These are phyloP conservation scores for Castanospermum australe DNA, from an alignment of 306 rosid genomes.

Conservation along the genomic window DNA sequence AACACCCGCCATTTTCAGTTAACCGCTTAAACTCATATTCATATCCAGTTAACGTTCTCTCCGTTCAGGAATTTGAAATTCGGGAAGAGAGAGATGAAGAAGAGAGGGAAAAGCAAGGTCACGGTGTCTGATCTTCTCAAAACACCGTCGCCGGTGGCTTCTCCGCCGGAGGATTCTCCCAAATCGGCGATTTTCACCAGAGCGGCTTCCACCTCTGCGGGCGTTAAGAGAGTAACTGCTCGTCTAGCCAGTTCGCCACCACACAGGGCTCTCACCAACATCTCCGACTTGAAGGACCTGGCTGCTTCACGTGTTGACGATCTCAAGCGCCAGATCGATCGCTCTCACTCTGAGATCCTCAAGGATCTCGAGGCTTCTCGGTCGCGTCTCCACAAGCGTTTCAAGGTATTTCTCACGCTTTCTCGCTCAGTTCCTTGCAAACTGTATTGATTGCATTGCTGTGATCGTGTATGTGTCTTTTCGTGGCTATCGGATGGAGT, in stretches of 20 bases:
- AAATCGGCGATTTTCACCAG: conserved; percentile 53
- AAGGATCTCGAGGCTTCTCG: conserved; percentile 74
- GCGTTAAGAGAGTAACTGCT: conserved; percentile 34
- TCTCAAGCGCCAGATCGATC: conserved; percentile 74
- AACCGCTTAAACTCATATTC: conserved; percentile 12
- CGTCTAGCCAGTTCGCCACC: conserved; percentile 43
- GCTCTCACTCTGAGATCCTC: conserved; percentile 77
- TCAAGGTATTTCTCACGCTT: conserved; percentile 58
- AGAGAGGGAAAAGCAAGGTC: conserved; percentile 47
- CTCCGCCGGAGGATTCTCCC: conserved; percentile 51
- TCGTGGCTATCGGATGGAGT: background rate
- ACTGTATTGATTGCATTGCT: background rate
- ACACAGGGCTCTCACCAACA: conserved; percentile 46
- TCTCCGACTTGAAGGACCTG: conserved; percentile 70
- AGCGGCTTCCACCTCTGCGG: conserved; percentile 45
- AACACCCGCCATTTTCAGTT: background rate
- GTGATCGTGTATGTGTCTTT: background rate
- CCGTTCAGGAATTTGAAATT: conserved; percentile 3
- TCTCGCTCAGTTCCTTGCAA: background rate
- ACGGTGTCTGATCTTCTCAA: conserved; percentile 56
- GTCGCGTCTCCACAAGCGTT: conserved; percentile 79
- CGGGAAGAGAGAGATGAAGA: conserved; percentile 47
- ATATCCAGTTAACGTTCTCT: background rate
- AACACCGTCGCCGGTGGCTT: conserved; percentile 51
- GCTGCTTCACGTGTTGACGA: conserved; percentile 63